Evolutionary conservation across 1,139 yeast species (phyloP), one percentile per base, ranked within the genome.

Genomic region (Martiniozyma asiatica): DNA sequence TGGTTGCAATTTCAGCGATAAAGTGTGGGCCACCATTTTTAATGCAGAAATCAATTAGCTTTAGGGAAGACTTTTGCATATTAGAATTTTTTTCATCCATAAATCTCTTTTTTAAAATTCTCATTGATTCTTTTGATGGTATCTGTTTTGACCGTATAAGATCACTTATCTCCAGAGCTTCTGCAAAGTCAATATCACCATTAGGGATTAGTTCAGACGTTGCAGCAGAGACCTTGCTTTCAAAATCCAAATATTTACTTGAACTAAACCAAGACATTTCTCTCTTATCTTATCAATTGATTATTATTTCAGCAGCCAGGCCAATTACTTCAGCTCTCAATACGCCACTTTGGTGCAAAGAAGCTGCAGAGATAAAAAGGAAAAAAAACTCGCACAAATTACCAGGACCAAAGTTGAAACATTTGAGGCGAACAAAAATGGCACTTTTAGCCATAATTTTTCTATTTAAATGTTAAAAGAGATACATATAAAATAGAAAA

Each of bases 21-120:
- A 89, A 87, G 45, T 84, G 94, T 31, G 64, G 63, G 6, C 99
- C 99, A 29, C 95, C 87, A 52, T 92, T 89, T 58, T 92, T 89
- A 35, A 89, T 79, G 55, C 95, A 82, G 27, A 84, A 68, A 46
- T 89, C 97, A 15, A 76, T 63, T 40, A 92, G 60, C 48, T 78
- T 79, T 47, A 93, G 65, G 0, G 87, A 65, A 8, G 89, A 69
- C 22, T 73, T 63, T 44, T 81, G 80, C 19, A 76, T 68, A 52
- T 85, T 85, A 6, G 96, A 94, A 44, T 77, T 77, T 20, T 57
- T 49, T 19, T 42, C 46, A 36, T 67, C 60, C 18, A 76, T 61
- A 23, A 87, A 58, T 29, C 96, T 64, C 42, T 75, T 77, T 59
- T 84, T 85, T 39, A 89, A 58, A 12, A 77, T 60, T 40, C 93